A percentile compares a stretch with the other conserved stretches of the same genome.
Evolutionary conservation across 805 yeast genomes (phyloP).

Genomic region (Dipodascus albidus): DNA sequence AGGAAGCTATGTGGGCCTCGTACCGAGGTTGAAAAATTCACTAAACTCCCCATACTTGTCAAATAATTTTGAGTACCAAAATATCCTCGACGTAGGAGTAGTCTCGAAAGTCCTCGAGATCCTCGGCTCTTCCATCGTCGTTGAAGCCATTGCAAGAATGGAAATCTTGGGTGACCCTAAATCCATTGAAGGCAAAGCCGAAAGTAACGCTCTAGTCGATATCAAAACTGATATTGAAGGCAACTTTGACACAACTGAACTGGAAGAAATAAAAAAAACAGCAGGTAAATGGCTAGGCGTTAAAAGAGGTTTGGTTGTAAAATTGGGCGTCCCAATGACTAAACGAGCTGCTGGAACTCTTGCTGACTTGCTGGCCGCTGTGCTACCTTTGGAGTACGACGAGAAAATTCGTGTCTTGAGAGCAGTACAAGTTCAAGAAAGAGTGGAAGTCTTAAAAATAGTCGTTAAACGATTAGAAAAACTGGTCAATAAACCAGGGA

Average conservation of each 20-base stretch:
- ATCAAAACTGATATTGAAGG: constrained; percentile 10
- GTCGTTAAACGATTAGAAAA: constrained; percentile 13
- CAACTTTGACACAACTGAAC: constrained; percentile 5
- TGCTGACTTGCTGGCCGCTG: constrained; percentile 26
- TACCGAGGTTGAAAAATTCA: constrained; percentile 4
- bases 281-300: constrained; percentile 1
- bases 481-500: constrained; percentile 12
- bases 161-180: constrained; percentile 4
- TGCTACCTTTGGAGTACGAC: constrained; percentile 23
- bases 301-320: constrained; percentile 9
- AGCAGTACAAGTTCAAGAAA: constrained; percentile 16
- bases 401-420: constrained; percentile 22
- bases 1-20: not conserved
- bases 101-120: constrained; percentile 5
- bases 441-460: constrained; percentile 14
- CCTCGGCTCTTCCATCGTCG: constrained; percentile 5
- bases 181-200: constrained; percentile 8
- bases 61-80: constrained; percentile 4
- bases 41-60: constrained; percentile 4
- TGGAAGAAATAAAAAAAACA: constrained; percentile 3
- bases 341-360: constrained; percentile 20
- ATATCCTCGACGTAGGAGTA: constrained; percentile 4
- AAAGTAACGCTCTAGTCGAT: constrained; percentile 10
- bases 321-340: constrained; percentile 8
- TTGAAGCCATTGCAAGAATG: constrained; percentile 7